Evolutionary conservation across 208 protist species (phyloP).

Genomic region (Endotrypanum monterogeii): DNA sequence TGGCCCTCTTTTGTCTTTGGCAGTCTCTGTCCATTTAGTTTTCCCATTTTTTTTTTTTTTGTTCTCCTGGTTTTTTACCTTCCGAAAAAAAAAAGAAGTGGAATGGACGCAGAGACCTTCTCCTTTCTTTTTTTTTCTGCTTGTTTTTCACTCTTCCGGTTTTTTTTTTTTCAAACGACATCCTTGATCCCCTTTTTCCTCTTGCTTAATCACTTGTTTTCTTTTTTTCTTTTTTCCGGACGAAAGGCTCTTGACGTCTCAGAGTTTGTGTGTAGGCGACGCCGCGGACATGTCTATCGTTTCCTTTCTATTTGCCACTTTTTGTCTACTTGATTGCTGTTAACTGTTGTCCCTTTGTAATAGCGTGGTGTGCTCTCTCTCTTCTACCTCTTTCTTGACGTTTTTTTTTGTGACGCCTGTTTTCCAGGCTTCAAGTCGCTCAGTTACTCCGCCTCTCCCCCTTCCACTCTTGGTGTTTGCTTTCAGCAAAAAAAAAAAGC

Average conservation of each 20-base stretch:
- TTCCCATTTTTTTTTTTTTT: background rate
- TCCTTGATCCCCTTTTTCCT: background rate
- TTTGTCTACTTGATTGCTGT: background rate
- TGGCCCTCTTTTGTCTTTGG: background rate
- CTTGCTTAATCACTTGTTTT: background rate
- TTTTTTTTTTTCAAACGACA: too few species aligned
- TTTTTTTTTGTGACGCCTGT: background rate
- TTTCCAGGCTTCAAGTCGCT: background rate
- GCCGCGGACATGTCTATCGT: too few species aligned
- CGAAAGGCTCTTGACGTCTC: background rate
- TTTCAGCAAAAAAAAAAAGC: too few species aligned
- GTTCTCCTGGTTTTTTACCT: background rate
- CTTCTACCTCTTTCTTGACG: background rate
- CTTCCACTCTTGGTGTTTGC: background rate
- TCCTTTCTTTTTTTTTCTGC: background rate
- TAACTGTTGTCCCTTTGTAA: background rate
- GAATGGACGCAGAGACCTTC: background rate
- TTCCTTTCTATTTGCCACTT: background rate
- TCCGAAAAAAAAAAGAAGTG: background rate
- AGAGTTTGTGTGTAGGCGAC: background rate
- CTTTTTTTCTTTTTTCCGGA: background rate
- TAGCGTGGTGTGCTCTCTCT: background rate
- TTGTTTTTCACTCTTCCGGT: background rate
- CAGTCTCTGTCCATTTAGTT: background rate
- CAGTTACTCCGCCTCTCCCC: background rate